Evolutionary conservation across 352 stramenopile species (phyloP), one percentile per base, ranked within the genome.

Genomic region (Globisporangium paddicum): DNA sequence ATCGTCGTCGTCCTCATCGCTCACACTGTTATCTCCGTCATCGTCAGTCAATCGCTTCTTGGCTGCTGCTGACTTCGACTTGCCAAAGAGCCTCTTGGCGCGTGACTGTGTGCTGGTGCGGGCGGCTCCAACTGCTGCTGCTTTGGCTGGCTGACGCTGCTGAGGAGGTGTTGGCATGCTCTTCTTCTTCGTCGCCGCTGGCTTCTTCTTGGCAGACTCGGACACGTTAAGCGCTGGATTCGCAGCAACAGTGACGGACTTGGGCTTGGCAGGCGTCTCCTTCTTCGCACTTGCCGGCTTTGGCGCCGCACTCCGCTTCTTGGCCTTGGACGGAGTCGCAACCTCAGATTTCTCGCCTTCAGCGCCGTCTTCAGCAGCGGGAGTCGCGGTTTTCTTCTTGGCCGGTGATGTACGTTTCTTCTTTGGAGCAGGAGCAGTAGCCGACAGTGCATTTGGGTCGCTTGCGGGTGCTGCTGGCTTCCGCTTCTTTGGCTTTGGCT

Each of bases 1-100:
- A 13, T 70, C 45, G 14, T 78, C 60, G 8, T 75, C 53, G 8
- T 67, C 52, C 1, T 63, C 62, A n/a, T 69, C 53, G 13, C 38
- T 44, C 16, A 44, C 38, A 7, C 38, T 44, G 19, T 18, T 18
- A 19, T 75, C 45, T 21, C 61, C 45, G 34, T 68, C 37, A 37
- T 41, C 32, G 23, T 47, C 35, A 26, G 40, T 25, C 14, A 9
- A 34, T 44, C 46, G 35, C 44, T 63, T 64, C 52, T 66, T 59
- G 21, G 55, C 26, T 35, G 51, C 49, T 11, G 52, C 58, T 26
- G 62, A 68, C 58, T 64, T 55, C 57, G n/a, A n/a, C n/a, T 61
- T 52, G 0, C 48, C 48, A 49, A 64, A 59, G 19, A 64, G 44
- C 38, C 67, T 67, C 55, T 52, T 60, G 14, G 32, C 51, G 23